Evolutionary conservation across 208 protist species (phyloP), one percentile per base, ranked within the genome.

Genomic region (Tritrichomonas foetus): DNA sequence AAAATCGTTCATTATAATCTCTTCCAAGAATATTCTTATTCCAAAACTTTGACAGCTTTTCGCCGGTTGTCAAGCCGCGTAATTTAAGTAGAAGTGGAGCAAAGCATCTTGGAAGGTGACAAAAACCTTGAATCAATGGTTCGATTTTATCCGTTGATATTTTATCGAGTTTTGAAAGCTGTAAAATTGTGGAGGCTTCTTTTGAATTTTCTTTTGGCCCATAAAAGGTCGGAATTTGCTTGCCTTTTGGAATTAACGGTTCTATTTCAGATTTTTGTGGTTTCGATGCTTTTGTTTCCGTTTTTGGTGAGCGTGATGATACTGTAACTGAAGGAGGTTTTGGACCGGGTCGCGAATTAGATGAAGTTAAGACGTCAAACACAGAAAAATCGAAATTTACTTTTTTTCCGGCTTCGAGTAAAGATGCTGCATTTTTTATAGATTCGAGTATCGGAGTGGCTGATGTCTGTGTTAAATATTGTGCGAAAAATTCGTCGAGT

Each of bases 341-440:
- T n/a, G 41, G 33, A 9, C 50, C 20, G 0, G 74, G 41, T 57
- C 47, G 8, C 20, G 47, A 53, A 57, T 25, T 57, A 57, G 41
- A 39, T 22, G 14, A 39, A 13, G 41, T 89, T 57, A 57, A 16
- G 16, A 61, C 27, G 39, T 89, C 47, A 30, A 89, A 89, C 9
- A 89, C 44, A 55, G 47, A 53, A 89, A 89, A 89, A 89, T 89
- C 78, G 27, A 89, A 89, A 57, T 89, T n/a, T 13, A 89, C 78
- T 89, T 53, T 36, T 22, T 57, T 49, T 14, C 44, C 44, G 3
- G 33, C 5, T 41, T 53, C 41, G 25, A 89, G 47, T 33, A 20
- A 41, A 39, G 53, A 20, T 22, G 78, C 78, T 39, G 78, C 44
- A 33, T 44, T 49, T 5, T 16, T 14, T 39, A 89, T 57, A 27